Conservation (phyloP, 192 early-diverging fungal species). For the Coemansia sp. region DNA sequence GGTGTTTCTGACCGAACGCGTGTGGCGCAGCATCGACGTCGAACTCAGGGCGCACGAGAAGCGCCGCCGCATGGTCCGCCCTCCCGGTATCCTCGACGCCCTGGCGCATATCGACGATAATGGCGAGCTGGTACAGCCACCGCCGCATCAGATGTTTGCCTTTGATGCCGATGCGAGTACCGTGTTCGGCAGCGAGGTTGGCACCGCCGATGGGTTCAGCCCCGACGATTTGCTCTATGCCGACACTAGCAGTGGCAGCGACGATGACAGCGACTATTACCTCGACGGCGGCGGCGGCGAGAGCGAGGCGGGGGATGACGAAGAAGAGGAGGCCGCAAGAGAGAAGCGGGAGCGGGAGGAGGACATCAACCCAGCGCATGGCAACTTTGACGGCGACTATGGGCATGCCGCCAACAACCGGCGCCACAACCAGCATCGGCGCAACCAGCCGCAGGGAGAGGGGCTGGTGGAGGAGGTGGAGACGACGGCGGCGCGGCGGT, state of each 20-base stretch:
- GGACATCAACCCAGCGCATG: slow-evolving; percentile 30
- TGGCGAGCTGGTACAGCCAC: slow-evolving; percentile 40
- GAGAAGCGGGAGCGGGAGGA: slow-evolving; percentile 32
- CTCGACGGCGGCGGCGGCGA: no score
- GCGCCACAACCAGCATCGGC: slow-evolving; percentile 9
- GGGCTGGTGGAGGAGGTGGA: slow-evolving; percentile 52
- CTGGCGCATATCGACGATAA: slow-evolving; percentile 29
- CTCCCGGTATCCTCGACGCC: slow-evolving; percentile 39
- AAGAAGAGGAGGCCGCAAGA: slow-evolving; percentile 71
- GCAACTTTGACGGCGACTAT: slow-evolving; percentile 11
- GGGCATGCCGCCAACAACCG: slow-evolving; percentile 1
- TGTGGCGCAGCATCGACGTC: slow-evolving; percentile 85
- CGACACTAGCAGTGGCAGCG: no score
- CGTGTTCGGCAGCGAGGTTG: slow-evolving; percentile 35
- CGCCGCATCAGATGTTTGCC: slow-evolving; percentile 9
- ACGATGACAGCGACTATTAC: slow-evolving; percentile 29
- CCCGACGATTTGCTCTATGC: slow-evolving; percentile 23
- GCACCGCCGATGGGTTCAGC: slow-evolving; percentile 13
- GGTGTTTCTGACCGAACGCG: slow-evolving; percentile 73
- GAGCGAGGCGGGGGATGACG: slow-evolving; percentile 13
- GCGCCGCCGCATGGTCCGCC: slow-evolving; percentile 42
- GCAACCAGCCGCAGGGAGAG: slow-evolving; percentile 41
- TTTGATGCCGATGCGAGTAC: slow-evolving; percentile 38
- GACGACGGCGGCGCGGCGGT: slow-evolving; percentile 41
- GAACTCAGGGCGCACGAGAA: slow-evolving; percentile 63